Evolutionary conservation across 2,329 filamentous ascomycete species (phyloP).

Genomic region (Pseudocercospora musae): DNA sequence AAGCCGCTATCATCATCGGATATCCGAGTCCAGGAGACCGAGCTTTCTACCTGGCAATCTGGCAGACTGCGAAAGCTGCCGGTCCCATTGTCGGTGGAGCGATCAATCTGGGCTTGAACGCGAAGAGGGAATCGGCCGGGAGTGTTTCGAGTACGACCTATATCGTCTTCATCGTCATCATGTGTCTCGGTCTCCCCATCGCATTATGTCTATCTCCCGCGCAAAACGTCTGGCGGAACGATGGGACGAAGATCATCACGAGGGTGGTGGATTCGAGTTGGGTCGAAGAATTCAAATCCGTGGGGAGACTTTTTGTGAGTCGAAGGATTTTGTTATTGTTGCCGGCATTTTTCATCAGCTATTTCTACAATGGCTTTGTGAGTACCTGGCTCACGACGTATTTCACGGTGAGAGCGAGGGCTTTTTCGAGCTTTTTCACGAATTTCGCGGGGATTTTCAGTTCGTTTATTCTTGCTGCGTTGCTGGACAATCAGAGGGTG

Average conservation of each 20-base stretch:
- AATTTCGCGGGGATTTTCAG: conserved; percentile 35
- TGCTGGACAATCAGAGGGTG: conserved; percentile 14
- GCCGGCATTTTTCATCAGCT: conserved; percentile 39
- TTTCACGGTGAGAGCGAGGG: conserved; percentile 46
- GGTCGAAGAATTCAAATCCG: conserved; percentile 36
- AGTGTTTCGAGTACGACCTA: conserved; percentile 39
- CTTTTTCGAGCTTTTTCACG: conserved; percentile 42
- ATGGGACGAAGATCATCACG: conserved; percentile 39
- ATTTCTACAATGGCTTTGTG: conserved; percentile 44
- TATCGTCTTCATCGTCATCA: conserved; percentile 43
- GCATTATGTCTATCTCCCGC: conserved; percentile 41
- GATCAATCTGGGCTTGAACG: conserved; percentile 48
- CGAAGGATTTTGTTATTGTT: conserved; percentile 39
- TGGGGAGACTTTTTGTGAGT: conserved; percentile 33
- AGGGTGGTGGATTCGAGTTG: conserved; percentile 26
- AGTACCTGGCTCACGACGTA: conserved; percentile 51
- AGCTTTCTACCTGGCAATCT: conserved; percentile 46
- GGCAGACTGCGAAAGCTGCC: conserved; percentile 50
- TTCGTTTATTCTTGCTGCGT: conserved; percentile 15
- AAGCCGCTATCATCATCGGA: conserved; percentile 49
- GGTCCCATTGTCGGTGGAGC: conserved; percentile 49
- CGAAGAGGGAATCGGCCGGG: conserved; percentile 42
- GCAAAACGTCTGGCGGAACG: conserved; percentile 41
- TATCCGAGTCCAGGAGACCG: conserved; percentile 42
- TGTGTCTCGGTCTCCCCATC: conserved; percentile 38